A percentile compares a stretch with the other conserved stretches of the same genome.
These are phyloP conservation scores for Coemansia sp. DNA, from an alignment of 192 early-diverging fungal genomes.

Conservation along the genomic window DNA sequence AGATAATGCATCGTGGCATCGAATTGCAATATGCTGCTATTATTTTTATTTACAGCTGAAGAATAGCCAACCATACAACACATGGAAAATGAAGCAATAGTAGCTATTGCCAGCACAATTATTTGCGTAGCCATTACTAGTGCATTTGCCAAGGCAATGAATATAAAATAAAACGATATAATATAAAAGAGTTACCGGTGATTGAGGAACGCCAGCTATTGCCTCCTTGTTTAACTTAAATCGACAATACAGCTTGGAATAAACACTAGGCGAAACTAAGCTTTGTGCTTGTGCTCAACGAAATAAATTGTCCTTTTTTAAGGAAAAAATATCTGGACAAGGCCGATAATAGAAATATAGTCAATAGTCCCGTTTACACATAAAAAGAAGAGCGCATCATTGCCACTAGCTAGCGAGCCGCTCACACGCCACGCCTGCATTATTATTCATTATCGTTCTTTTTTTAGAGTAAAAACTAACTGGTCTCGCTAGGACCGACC, in stretches of 20 bases:
- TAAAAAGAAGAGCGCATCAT: neutral
- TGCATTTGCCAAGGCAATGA: neutral
- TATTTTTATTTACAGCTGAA: too few relatives aligned
- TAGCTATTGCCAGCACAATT: neutral
- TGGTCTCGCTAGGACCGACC: neutral
- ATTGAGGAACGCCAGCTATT: neutral
- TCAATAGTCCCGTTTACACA: neutral
- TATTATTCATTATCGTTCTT: neutral
- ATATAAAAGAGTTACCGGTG: neutral
- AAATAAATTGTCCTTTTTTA: neutral
- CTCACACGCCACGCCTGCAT: neutral
- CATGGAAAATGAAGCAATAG: neutral
- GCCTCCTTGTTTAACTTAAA: neutral
- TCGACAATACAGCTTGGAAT: neutral
- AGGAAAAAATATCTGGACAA: neutral
- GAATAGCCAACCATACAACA: too few relatives aligned
- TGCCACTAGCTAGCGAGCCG: neutral
- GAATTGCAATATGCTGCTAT: too few relatives aligned
- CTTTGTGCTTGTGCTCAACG: neutral
- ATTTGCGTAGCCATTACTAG: neutral
- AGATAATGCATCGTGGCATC: neutral
- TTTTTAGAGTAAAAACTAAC: neutral
- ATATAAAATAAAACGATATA: neutral
- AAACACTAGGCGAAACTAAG: neutral
- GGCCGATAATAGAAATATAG: neutral